Conservation (phyloP, 495 filamentous ascomycete species). For the Aspergillus nanangensis region DNA sequence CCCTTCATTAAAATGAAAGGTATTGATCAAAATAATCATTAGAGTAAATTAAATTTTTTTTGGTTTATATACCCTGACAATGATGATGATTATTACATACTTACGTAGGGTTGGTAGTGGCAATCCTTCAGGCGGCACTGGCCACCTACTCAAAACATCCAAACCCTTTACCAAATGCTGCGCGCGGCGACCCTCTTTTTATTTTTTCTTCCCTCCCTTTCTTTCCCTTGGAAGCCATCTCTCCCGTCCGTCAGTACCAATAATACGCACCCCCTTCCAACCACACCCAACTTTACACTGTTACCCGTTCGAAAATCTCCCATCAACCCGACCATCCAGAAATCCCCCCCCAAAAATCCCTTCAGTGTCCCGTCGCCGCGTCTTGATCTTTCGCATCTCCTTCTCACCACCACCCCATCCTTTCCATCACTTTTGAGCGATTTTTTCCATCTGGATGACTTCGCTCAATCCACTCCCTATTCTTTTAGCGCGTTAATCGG, state of each 20-base stretch:
- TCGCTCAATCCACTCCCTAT: constrained; percentile 39
- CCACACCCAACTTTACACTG: no score
- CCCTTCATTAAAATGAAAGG: no score
- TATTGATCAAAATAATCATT: no score
- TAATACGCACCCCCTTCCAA: constrained; percentile 8
- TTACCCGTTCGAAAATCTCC: constrained; percentile 18
- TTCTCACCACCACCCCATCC: constrained; percentile 39
- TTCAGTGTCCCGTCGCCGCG: constrained; percentile 37
- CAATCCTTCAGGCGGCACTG: no score
- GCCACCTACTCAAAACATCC: no score
- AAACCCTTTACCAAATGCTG: no score
- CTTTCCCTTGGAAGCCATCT: no score
- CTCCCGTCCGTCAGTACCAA: no score
- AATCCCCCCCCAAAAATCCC: constrained; percentile 25
- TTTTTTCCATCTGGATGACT: constrained; percentile 49
- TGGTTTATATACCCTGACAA: no score
- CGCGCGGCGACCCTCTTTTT: constrained; percentile 6
- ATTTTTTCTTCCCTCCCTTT: background rate
- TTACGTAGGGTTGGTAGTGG: no score
- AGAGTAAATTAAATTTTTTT: no score
- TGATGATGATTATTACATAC: no score
- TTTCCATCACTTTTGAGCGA: constrained; percentile 53
- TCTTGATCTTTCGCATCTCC: constrained; percentile 33
- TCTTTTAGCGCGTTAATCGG: constrained; percentile 53
- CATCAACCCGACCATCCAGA: constrained; percentile 9